Evolutionary conservation across 2,329 filamentous ascomycete species (phyloP), one percentile per base, ranked within the genome.

Genomic region (Fusarium oxysporum): DNA sequence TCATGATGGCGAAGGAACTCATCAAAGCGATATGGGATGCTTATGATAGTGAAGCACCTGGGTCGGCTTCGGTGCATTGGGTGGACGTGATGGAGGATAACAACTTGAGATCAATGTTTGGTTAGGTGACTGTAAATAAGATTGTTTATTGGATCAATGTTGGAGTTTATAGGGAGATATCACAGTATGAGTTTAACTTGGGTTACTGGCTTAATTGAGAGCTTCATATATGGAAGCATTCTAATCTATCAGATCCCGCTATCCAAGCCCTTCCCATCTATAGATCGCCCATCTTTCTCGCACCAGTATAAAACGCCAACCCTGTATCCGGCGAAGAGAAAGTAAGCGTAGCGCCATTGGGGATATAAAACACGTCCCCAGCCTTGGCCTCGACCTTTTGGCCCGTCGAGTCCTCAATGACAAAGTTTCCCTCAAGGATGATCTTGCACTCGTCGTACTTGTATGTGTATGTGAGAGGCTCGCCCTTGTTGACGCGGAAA

Each of bases 401-500:
- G 41, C 90, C 91, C 4, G 88, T 88, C 79, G 88, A 87, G 72
- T 92, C 91, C 35, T 84, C 84, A 76, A 93, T 92, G 69, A 89
- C 87, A 77, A 90, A 92, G 73, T 88, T 85, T 19, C 91, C 91
- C 75, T 92, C 91, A 14, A 93, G 81, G 71, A 93, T 91, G 78
- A 93, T 91, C 84, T 93, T 93, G 88, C 92, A 92, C 84, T 93
- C 91, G 77, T 93, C 88, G 81, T 92, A 93, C 44, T 85, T 89
- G 81, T 93, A 93, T 37, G 86, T 89, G 83, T 93, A 93, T 13
- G 90, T 89, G 23, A 93, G 85, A 4, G 90, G 89, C 7, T 89
- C 89, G 75, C 91, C 91, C 73, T 91, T 91, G 76, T 92, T 90
- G 16, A 93, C 84, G 17, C 91, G 86, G 83, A 92, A 93, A 78